A percentile compares a stretch with the other conserved stretches of the same genome.
Conservation (phyloP, 2,329 filamentous ascomycete genomes). For the Fusarium graminum region DNA sequence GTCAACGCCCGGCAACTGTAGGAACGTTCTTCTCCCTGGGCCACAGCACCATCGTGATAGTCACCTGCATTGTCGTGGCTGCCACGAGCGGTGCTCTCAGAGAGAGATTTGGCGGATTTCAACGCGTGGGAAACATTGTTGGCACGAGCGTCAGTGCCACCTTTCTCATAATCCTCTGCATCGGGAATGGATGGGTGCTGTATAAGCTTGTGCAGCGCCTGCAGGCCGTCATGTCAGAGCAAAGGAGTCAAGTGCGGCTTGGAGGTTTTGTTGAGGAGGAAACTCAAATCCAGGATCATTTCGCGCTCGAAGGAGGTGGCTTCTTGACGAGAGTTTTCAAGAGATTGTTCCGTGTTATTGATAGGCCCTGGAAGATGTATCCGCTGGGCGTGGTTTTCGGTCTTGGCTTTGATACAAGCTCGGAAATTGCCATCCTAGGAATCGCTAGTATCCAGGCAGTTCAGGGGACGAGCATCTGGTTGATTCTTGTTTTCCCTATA, state of each 20-base stretch:
- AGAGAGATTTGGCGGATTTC: conserved; percentile 83
- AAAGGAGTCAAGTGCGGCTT: conserved; percentile 41
- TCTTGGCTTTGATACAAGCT: conserved; percentile 94
- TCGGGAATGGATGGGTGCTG: conserved; percentile 88
- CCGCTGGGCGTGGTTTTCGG: conserved; percentile 90
- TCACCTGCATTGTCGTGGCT: conserved; percentile 92
- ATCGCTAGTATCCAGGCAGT: conserved; percentile 90
- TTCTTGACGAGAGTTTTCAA: conserved; percentile 79
- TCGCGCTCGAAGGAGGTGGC: conserved; percentile 82
- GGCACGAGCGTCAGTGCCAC: conserved; percentile 88
- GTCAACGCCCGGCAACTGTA: conserved; percentile 88
- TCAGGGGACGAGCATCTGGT: conserved; percentile 89
- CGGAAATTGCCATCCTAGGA: conserved; percentile 90
- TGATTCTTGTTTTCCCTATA: conserved; percentile 91
- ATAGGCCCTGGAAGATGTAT: conserved; percentile 95
- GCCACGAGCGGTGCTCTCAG: conserved; percentile 88
- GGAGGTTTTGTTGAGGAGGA: conserved; percentile 47
- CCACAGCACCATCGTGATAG: conserved; percentile 91
- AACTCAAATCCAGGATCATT: conserved; percentile 57
- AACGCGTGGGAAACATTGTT: conserved; percentile 85
- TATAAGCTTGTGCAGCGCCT: conserved; percentile 80
- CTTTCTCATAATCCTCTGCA: conserved; percentile 84
- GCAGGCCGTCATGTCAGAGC: conserved; percentile 66
- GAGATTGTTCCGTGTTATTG: conserved; percentile 79
- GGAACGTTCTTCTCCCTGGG: conserved; percentile 95